Conservation (phyloP, 768 basidiomycete genomes). For the Auriscalpium vulgare region DNA sequence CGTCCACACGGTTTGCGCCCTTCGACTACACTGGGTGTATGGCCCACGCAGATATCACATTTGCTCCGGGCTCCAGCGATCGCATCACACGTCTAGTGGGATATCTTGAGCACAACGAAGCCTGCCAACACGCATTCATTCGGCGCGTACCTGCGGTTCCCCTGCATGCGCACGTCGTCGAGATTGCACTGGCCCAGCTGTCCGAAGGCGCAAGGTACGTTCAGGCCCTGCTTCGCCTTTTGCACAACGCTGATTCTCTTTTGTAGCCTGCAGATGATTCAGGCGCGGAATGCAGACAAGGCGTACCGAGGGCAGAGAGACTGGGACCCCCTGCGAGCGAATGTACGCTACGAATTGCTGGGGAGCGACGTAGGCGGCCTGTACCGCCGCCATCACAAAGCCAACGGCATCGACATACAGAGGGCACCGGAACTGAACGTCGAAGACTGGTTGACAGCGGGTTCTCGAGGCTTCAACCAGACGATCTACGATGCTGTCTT, state of each 20-base stretch:
- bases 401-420: neutral
- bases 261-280: neutral
- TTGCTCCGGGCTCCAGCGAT: neutral
- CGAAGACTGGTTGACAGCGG: neutral
- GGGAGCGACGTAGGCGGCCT: neutral
- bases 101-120: neutral
- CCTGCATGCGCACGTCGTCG: neutral
- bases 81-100: neutral
- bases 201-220: neutral
- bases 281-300: neutral
- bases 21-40: constrained; percentile 4
- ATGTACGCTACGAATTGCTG: neutral
- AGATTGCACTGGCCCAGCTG: neutral
- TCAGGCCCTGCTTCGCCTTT: neutral
- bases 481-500: neutral
- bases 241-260: neutral
- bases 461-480: neutral
- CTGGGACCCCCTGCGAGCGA: neutral
- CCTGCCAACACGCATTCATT: neutral
- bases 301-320: neutral
- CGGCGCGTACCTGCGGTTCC: neutral
- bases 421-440: neutral
- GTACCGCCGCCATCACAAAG: neutral
- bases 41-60: constrained; percentile 1
- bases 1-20: neutral